Evolutionary conservation across 106 monocot genomes (phyloP).

Genomic region (Dendrobium officinale): DNA sequence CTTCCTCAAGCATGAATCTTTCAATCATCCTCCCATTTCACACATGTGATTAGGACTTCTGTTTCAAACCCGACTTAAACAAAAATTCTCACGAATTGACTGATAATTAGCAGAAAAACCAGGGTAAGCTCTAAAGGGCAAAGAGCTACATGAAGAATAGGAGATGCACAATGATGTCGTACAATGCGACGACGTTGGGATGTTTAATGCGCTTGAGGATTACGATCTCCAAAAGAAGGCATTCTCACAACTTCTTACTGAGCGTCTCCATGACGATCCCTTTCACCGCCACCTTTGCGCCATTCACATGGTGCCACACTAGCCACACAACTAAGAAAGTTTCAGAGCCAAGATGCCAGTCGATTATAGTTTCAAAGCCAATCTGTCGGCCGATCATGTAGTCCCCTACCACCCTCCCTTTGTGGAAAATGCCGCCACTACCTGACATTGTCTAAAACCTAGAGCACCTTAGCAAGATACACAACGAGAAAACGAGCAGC

Average conservation of each 20-base stretch:
- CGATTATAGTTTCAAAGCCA: conserved; percentile 67
- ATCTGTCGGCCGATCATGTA: conserved; percentile 69
- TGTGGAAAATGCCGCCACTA: conserved; percentile 14
- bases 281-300: conserved; percentile 77
- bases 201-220: conserved; percentile 65
- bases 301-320: conserved; percentile 50
- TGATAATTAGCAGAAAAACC: no score
- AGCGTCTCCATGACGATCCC: conserved; percentile 72
- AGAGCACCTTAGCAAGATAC: not conserved
- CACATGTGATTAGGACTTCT: no score
- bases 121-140: no score
- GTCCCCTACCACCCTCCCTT: conserved; percentile 63
- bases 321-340: conserved; percentile 83
- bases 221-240: conserved; percentile 68
- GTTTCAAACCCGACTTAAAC: no score
- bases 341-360: conserved; percentile 67
- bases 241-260: conserved; percentile 77
- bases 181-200: conserved; percentile 64
- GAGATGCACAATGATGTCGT: conserved; percentile 41
- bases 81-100: no score
- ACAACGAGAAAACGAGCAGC: no score
- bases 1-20: no score
- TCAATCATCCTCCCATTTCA: no score
- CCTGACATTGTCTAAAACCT: conserved; percentile 15
- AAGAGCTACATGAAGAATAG: no score